phyloP scores from a whole-genome alignment of 306 rosid genomes.

The Trifolium subterraneum region DNA sequence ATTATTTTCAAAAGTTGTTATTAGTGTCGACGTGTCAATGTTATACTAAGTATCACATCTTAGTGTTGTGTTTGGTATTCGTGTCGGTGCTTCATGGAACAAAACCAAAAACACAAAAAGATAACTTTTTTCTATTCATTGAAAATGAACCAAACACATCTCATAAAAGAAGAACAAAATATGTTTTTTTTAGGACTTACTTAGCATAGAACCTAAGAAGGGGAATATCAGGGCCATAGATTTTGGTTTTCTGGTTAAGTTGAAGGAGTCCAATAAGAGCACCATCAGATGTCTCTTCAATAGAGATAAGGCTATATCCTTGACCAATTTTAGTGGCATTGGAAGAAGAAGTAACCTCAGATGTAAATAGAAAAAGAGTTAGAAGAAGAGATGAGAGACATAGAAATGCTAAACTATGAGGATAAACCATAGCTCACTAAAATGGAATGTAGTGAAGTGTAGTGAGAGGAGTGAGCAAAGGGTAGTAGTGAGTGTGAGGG shows the following conservation, averaged over 20 bases:
- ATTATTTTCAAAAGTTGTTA: too few relatives aligned
- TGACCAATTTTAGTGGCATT: slow-evolving; percentile 64
- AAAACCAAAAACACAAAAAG: background rate
- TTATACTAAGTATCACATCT: too few relatives aligned
- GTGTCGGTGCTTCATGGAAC: background rate
- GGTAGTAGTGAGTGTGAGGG: background rate
- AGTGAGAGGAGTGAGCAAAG: background rate
- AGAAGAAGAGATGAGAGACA: slow-evolving; percentile 43
- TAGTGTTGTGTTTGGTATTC: background rate
- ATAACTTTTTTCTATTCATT: too few relatives aligned
- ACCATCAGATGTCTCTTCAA: slow-evolving; percentile 70
- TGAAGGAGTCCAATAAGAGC: slow-evolving; percentile 73
- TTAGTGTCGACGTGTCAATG: background rate
- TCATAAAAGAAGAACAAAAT: background rate
- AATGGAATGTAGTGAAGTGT: background rate
- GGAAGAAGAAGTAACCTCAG: slow-evolving; percentile 40
- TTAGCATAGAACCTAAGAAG: slow-evolving; percentile 75
- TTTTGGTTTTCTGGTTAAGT: slow-evolving; percentile 56
- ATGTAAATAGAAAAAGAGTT: slow-evolving; percentile 38
- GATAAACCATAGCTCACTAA: slow-evolving; percentile 43
- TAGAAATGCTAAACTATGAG: slow-evolving; percentile 6
- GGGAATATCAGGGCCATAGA: slow-evolving; percentile 84
- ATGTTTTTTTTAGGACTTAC: slow-evolving; percentile 46
- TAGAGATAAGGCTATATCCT: slow-evolving; percentile 83
- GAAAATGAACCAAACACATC: background rate